Base-by-base conservation (phyloP, 2,329 filamentous ascomycete genomes). In the Eutypa lata region DNA sequence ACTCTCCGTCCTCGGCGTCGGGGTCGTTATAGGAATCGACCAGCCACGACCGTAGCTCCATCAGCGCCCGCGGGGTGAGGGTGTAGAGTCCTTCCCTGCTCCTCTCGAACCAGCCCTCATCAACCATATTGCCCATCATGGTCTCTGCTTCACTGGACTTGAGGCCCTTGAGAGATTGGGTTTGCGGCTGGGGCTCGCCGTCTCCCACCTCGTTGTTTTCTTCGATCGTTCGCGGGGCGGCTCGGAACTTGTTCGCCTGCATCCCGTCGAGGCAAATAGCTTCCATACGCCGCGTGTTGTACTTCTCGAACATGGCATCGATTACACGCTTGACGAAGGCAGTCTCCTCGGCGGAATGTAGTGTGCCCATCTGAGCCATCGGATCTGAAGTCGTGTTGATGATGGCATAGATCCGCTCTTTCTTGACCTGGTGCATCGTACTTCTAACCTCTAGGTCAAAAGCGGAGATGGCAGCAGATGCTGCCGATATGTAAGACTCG, bases 381-480 rank as follows among this genome's bases (percentile, higher is more conserved):
- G 87, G 77, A 70, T 99, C 94, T 56, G 88, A 91, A 10, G 89
- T 87, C 1, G 88, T 90, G 72, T 99, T 99, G 46, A 97, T 87
- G 33, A 99, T 78, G 2, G 89, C 90, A 68, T 87, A 96, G 21
- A 91, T 76, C n/a, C 84, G 82, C 62, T 84, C 75, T 59, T 82
- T 83, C 10, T 78, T 79, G 26, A 71, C 66, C 68, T 97, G 92
- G 63, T 94, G 84, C 35, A 83, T 73, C 3, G 83, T 82, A 65
- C 80, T 88, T 56, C 91, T 85, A 65, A 99, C 91, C 69, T 97
- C 92, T 60, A 91, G 86, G 73, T 97, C 93, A 66, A 96, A 90
- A 8, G 83, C 79, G 0, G 88, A 89, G 47, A 96, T 81, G 21
- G 84, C 84, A 43, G 82, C 77, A 61, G 92, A 91, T 28, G 91